phyloP scores from a whole-genome alignment of 2,329 filamentous ascomycete genomes.

The Sclerotinia trifoliorum region DNA sequence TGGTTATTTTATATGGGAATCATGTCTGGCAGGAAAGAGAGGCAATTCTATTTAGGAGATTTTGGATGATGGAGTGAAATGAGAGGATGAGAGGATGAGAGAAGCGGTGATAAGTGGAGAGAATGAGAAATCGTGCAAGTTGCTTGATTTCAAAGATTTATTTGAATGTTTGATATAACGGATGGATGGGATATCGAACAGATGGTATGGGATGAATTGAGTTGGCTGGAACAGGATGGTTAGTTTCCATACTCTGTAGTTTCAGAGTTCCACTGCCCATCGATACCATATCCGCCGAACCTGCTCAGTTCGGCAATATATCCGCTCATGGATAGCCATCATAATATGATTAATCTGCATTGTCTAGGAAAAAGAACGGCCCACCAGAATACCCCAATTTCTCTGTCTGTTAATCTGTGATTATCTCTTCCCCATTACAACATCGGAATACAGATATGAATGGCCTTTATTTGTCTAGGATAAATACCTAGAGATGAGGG shows the following conservation, averaged over 20 bases:
- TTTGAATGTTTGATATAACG: neutral
- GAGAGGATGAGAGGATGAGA: no score
- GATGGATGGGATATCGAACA: neutral
- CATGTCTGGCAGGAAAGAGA: neutral
- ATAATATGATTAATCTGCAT: neutral
- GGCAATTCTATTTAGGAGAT: neutral
- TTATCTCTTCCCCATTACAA: neutral
- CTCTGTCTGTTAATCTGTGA: no score
- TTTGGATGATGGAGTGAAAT: no score
- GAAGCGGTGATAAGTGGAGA: no score
- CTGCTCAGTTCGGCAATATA: neutral
- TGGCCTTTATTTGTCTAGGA: neutral
- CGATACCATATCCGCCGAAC: neutral
- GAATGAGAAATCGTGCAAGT: neutral
- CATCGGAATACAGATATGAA: neutral
- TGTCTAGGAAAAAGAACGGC: neutral
- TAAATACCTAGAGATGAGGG: no score
- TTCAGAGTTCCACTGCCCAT: neutral
- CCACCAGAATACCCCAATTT: neutral
- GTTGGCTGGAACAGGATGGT: neutral
- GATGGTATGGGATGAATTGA: neutral
- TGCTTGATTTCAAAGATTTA: neutral
- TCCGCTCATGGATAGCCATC: neutral
- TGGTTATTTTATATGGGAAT: neutral
- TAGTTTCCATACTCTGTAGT: neutral